These are phyloP conservation scores for Stephanodiscus triporus DNA, from an alignment of 108 stramenopile genomes.

Conservation along the genomic window DNA sequence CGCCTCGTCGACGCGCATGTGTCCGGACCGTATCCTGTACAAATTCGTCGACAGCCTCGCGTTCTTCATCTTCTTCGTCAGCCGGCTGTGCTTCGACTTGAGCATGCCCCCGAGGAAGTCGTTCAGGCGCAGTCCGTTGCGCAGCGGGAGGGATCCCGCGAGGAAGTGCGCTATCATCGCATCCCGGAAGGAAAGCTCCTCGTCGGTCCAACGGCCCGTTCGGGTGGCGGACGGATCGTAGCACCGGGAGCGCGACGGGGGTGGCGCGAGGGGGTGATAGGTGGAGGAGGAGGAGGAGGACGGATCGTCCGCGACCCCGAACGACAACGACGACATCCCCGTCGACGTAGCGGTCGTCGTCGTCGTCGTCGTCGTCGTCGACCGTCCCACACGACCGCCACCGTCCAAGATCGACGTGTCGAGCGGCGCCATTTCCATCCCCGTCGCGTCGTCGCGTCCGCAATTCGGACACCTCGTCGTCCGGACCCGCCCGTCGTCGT, in stretches of 20 bases:
- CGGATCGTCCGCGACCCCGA: neutral
- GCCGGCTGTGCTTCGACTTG: conserved; percentile 86
- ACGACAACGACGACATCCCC: neutral
- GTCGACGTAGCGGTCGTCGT: no score
- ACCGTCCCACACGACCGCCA: no score
- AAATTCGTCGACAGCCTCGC: conserved; percentile 71
- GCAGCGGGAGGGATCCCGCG: conserved; percentile 68
- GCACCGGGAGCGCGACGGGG: neutral
- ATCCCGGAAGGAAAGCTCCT: conserved; percentile 80
- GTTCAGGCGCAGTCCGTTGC: conserved; percentile 79
- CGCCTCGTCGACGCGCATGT: neutral
- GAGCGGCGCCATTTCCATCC: conserved; percentile 25
- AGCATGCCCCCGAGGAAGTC: conserved; percentile 85
- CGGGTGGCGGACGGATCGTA: conserved; percentile 49
- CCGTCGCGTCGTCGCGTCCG: neutral
- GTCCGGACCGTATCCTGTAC: neutral
- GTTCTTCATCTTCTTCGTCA: conserved; percentile 93
- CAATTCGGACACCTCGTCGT: conserved; percentile 22
- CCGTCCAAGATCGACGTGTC: conserved; percentile 10
- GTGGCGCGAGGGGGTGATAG: neutral
- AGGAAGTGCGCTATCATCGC: conserved; percentile 73
- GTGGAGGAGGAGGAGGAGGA: neutral
- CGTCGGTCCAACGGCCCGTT: conserved; percentile 87
- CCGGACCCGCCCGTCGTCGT: neutral
- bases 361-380: no score